Evolutionary conservation across 2,329 filamentous ascomycete genomes (phyloP), one percentile per base, ranked within the genome.

Genomic region (Colletotrichum sp.): DNA sequence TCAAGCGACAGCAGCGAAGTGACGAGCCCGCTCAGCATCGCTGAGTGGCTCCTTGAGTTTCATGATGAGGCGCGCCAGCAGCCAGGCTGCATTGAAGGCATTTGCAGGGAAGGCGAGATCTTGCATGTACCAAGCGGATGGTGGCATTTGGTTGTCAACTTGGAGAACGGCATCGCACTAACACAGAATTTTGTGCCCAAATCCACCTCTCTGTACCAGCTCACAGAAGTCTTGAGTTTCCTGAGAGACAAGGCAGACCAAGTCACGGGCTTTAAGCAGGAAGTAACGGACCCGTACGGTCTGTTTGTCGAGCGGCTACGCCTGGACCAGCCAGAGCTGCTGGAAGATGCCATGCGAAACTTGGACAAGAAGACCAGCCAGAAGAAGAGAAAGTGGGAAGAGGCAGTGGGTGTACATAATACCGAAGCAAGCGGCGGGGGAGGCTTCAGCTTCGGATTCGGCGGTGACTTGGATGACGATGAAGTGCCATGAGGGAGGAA

Each of bases 111-210:
- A 57, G 96, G 96, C 3, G 97, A 99, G 84, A 93, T 99, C 18
- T 85, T 99, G 66, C 95, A 98, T 82, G 96, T 99, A 8, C 96
- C 97, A 0, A 96, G 94, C 67, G 96, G 96, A 8, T 99, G 96
- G 96, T 99, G 97, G 93, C 96, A 99, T 87, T 87, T 99, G 36
- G 97, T 99, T 12, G 93, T 99, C 61, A 99, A 99, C 81, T 87
- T 98, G 2, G 94, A 96, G 79, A 90, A 92, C 15, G 94, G 94
- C 58, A 94, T 99, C 78, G 97, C 96, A 6, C 90, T 99, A 78
- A 99, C 96, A 9, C 96, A 99, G 83, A 99, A 99, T 82, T 98
- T 99, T 82, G 95, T 99, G 15, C 96, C 97, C 52, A 87, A 87
- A 77, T 92, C 92, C 6, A 82, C 83, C 6, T 83, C 79, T 58